Conservation (phyloP, 2,329 filamentous ascomycete genomes). For the Diaporthe sp. region DNA sequence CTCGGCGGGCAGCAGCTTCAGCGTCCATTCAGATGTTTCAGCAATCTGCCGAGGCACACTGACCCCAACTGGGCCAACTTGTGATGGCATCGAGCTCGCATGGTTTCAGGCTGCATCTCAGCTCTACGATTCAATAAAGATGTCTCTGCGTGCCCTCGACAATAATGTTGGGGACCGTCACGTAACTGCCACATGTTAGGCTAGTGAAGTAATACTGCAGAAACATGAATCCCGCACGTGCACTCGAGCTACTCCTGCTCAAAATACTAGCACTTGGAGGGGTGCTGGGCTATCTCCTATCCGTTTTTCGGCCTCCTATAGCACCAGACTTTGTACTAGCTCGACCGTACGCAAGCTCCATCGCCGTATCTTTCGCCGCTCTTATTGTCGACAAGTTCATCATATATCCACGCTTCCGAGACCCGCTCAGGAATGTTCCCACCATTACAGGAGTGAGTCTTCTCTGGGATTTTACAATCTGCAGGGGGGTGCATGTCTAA, state of each 20-base stretch:
- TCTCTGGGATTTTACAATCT: no score
- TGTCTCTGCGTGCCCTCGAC: not conserved
- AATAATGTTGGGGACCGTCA: no score
- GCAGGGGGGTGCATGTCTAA: not conserved
- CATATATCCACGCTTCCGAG: conserved; percentile 30
- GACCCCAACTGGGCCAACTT: not conserved
- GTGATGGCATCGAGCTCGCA: conserved; percentile 19
- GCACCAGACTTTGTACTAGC: not conserved
- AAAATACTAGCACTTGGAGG: conserved; percentile 30
- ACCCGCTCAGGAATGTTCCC: conserved; percentile 27
- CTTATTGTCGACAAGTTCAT: conserved; percentile 13
- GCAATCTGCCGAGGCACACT: conserved; percentile 31
- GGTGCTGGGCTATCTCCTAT: conserved; percentile 31
- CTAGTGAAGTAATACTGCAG: not conserved
- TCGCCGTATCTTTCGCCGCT: not conserved
- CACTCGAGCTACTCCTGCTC: conserved; percentile 25
- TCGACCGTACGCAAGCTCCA: conserved; percentile 22
- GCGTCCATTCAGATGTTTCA: conserved; percentile 34
- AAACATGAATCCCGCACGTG: conserved; percentile 32
- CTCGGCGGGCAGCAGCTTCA: not conserved
- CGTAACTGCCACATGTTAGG: not conserved
- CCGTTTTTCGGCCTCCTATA: conserved; percentile 5
- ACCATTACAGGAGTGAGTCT: conserved; percentile 16
- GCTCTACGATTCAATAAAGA: conserved; percentile 29
- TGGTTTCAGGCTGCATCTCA: not conserved